Conservation (phyloP, 2,329 filamentous ascomycete species). For the Phaeoacremonium minimum region DNA sequence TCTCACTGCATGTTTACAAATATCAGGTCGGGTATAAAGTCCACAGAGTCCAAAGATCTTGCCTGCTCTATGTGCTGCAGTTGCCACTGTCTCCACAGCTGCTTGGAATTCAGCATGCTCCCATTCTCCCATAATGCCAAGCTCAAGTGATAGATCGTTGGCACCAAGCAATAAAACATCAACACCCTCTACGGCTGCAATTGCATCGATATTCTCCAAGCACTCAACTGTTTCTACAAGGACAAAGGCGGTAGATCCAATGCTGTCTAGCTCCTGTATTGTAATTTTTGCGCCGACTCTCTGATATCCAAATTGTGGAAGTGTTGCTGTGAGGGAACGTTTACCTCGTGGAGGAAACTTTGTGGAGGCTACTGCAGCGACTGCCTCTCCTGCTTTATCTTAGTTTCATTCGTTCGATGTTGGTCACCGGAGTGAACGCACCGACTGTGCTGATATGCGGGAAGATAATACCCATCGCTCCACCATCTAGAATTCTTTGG, state of each 20-base stretch:
- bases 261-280: constrained; percentile 5
- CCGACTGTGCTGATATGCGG: constrained; percentile 18
- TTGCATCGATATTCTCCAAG: constrained; percentile 31
- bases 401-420: background rate
- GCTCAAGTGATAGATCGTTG: constrained; percentile 31
- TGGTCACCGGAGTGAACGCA: background rate
- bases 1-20: background rate
- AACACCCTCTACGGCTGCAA: constrained; percentile 32
- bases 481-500: constrained; percentile 23
- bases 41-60: constrained; percentile 29
- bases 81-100: constrained; percentile 19
- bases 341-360: constrained; percentile 19
- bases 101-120: constrained; percentile 17
- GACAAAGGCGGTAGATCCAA: constrained; percentile 12
- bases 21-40: constrained; percentile 24
- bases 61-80: constrained; percentile 23
- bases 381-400: constrained; percentile 14
- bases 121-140: constrained; percentile 34
- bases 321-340: constrained; percentile 14
- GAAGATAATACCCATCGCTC: constrained; percentile 21
- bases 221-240: constrained; percentile 25
- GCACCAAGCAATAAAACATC: constrained; percentile 32
- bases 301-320: constrained; percentile 16
- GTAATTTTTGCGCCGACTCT: constrained; percentile 6
- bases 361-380: constrained; percentile 10